A percentile compares a stretch with the other conserved stretches of the same genome.
phyloP scores from a whole-genome alignment of 2,329 filamentous ascomycete species.

The Aspergillus ustus region DNA sequence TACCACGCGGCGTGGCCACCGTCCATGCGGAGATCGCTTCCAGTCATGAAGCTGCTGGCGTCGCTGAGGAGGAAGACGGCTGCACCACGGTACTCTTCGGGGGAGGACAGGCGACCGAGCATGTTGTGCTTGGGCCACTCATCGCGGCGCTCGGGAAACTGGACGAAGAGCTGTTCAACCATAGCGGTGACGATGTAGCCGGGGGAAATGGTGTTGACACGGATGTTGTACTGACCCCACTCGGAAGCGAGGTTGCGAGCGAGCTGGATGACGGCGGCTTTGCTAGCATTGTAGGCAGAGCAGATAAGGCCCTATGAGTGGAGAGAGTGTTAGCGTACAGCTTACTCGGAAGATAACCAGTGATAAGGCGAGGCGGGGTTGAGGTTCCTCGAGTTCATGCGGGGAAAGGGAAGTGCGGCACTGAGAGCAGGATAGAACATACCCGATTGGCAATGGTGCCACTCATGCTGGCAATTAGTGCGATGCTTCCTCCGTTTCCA shows the following conservation, averaged over 20 bases:
- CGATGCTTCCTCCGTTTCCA: slow-evolving; percentile 64
- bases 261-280: slow-evolving; percentile 54
- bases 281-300: slow-evolving; percentile 55
- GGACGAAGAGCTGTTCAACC: slow-evolving; percentile 50
- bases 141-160: slow-evolving; percentile 79
- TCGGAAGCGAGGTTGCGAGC: slow-evolving; percentile 53
- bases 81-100: slow-evolving; percentile 69
- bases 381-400: neutral
- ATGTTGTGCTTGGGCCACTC: slow-evolving; percentile 87
- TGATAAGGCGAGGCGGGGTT: slow-evolving; percentile 7
- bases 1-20: slow-evolving; percentile 61
- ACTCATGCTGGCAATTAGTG: slow-evolving; percentile 67
- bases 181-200: slow-evolving; percentile 54
- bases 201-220: slow-evolving; percentile 54
- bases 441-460: slow-evolving; percentile 61
- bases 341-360: neutral
- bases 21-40: slow-evolving; percentile 58
- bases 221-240: slow-evolving; percentile 54
- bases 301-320: slow-evolving; percentile 50
- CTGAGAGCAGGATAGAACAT: slow-evolving; percentile 16
- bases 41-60: slow-evolving; percentile 61
- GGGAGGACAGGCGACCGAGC: slow-evolving; percentile 70
- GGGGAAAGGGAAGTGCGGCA: slow-evolving; percentile 5
- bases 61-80: slow-evolving; percentile 54
- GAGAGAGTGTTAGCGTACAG: slow-evolving; percentile 12